These are phyloP conservation scores for Penicillium egyptiacum DNA, from an alignment of 495 filamentous ascomycete genomes.

Conservation along the genomic window DNA sequence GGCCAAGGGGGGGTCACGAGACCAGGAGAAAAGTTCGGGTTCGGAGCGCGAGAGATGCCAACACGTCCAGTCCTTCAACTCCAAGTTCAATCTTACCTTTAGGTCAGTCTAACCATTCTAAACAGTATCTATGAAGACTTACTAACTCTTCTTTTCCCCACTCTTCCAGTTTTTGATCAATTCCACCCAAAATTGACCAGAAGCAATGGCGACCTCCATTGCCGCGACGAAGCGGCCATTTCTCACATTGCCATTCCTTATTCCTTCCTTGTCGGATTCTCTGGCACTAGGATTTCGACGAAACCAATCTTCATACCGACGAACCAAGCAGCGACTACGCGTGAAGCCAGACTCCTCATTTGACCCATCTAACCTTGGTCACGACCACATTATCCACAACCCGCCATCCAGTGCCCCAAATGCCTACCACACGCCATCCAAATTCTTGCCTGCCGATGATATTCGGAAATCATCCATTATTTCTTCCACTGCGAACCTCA, in stretches of 20 bases:
- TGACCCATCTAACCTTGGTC: conserved; percentile 44
- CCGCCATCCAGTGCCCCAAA: conserved; percentile 82
- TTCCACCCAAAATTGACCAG: conserved; percentile 10
- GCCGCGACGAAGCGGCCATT: conserved; percentile 40
- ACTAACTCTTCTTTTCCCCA: background rate
- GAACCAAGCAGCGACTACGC: conserved; percentile 69
- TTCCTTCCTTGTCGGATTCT: conserved; percentile 40
- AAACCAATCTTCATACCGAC: conserved; percentile 67
- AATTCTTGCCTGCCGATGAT: conserved; percentile 84
- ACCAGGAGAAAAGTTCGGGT: conserved; percentile 29
- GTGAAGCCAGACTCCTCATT: conserved; percentile 75
- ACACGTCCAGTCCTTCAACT: conserved; percentile 17
- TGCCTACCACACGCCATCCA: conserved; percentile 81
- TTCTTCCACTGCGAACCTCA: conserved; percentile 21
- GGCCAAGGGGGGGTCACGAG: conserved; percentile 25
- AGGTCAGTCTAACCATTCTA: conserved; percentile 4
- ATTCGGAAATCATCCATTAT: conserved; percentile 59
- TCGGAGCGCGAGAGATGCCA: conserved; percentile 7
- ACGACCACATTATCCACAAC: conserved; percentile 84
- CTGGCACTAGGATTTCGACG: conserved; percentile 42
- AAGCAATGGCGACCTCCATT: conserved; percentile 35
- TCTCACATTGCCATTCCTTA: conserved; percentile 44
- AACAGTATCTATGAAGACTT: background rate
- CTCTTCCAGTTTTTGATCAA: conserved; percentile 1
- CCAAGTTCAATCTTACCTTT: conserved; percentile 3